Percentiles rank a stretch among this genome's conserved stretches.
phyloP scores from a whole-genome alignment of 2,329 filamentous ascomycete species.

The Verticillium alfalfae region DNA sequence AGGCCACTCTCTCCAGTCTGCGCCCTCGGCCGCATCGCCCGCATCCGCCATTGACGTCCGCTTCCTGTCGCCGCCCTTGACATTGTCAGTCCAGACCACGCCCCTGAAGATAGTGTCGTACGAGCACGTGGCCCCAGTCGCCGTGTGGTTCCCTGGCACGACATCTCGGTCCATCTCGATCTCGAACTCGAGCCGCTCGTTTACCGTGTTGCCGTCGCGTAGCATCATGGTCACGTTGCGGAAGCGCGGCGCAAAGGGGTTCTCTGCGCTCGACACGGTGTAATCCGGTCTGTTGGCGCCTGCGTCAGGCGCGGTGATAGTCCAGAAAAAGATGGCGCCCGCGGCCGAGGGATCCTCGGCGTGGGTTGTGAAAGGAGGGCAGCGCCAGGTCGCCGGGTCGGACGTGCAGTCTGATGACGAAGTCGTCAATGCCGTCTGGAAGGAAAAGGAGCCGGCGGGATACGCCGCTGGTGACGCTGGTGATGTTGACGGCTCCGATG shows the following conservation, averaged over 20 bases:
- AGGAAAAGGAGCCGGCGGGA: conserved; percentile 57
- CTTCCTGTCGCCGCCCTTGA: conserved; percentile 10
- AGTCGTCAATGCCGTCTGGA: conserved; percentile 52
- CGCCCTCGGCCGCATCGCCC: conserved; percentile 6
- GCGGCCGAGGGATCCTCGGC: conserved; percentile 17
- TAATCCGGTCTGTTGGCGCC: conserved; percentile 32
- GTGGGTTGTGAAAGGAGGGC: conserved; percentile 52
- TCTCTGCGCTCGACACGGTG: conserved; percentile 48
- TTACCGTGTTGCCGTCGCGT: conserved; percentile 36
- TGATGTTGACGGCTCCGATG: background rate
- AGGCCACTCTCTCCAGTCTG: conserved; percentile 43
- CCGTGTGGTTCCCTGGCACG: conserved; percentile 36
- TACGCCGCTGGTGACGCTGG: conserved; percentile 28
- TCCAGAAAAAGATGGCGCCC: conserved; percentile 52
- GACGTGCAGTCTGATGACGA: conserved; percentile 52
- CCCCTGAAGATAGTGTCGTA: conserved; percentile 54
- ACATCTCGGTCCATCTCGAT: conserved; percentile 47
- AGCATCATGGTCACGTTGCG: conserved; percentile 42
- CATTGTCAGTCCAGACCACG: conserved; percentile 51
- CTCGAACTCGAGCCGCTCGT: conserved; percentile 54
- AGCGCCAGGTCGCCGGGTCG: conserved; percentile 54
- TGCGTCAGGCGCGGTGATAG: conserved; percentile 38
- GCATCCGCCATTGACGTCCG: conserved; percentile 11
- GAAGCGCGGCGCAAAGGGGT: conserved; percentile 53
- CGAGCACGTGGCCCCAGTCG: conserved; percentile 46